Evolutionary conservation across 495 filamentous ascomycete genomes (phyloP), one percentile per base, ranked within the genome.

Genomic region (Bryoglossum gracile): DNA sequence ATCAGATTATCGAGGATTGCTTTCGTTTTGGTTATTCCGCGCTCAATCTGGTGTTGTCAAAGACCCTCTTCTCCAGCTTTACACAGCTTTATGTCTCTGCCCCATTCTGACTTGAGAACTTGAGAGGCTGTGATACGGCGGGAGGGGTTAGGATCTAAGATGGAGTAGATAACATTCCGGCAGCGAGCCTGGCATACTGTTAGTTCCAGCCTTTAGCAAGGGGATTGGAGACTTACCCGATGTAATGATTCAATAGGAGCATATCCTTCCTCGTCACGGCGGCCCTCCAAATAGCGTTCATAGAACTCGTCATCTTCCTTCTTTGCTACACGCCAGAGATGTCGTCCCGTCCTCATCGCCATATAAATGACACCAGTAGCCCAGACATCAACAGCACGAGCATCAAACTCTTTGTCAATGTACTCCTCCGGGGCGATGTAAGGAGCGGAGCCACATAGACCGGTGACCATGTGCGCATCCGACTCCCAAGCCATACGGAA

Each of bases 401-500:
- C 94, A 63, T 99, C 92, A 49, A 99, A 99, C 64, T 99, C 92
- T 56, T 79, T 84, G 57, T 95, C 89, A 11, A 78, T 76, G 60
- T 99, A 99, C 63, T 99, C 94, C 61, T 99, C 92, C 0, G 92
- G 92, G 8, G 94, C 87, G 54, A 99, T 99, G 61, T 99, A 99
- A 3, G 92, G 92, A 19, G 90, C 92, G 0, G 88, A 94, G 18
- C 92, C 92, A 66, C 92, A 99, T 2, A 97, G 80, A 19, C 94
- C 94, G 17, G 86, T 88, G 2, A 94, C 94, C 94, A 97, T 95
- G 65, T 97, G 92, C 14, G 94, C 82, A 66, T 96, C 89, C 43
- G 87, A 87, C 66, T 99, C 92, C 92, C 92, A 99, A 3, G 92
- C 94, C 92, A 97, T 97, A 34, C 94, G 85, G 76, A 99, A 99